Conservation (phyloP, 2,329 filamentous ascomycete species). For the Colletotrichum sublineola region DNA sequence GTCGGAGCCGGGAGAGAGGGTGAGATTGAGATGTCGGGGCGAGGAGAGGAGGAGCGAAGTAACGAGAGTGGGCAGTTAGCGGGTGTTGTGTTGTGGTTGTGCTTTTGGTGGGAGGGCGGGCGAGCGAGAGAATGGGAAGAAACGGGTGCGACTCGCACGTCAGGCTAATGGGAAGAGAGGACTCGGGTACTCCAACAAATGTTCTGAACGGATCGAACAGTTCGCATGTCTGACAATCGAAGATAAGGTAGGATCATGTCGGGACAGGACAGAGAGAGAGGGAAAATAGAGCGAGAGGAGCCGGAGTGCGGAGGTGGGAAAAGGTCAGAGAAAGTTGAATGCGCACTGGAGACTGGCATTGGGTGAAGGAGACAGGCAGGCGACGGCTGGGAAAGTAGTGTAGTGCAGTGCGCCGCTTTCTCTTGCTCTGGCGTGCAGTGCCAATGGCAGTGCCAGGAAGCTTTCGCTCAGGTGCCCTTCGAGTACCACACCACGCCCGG, state of each 20-base stretch:
- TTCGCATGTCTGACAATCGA: constrained; percentile 43
- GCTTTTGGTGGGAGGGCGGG: constrained; percentile 36
- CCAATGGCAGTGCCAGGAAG: constrained; percentile 1
- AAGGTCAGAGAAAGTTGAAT: constrained; percentile 36
- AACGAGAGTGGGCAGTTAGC: constrained; percentile 38
- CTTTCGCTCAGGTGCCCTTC: constrained; percentile 18
- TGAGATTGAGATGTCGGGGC: constrained; percentile 47
- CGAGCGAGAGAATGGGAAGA: constrained; percentile 36
- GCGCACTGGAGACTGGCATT: constrained; percentile 38
- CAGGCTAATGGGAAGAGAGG: constrained; percentile 41
- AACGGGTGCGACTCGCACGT: constrained; percentile 41
- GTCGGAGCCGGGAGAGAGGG: constrained; percentile 46
- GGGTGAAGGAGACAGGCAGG: constrained; percentile 38
- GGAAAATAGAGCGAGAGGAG: constrained; percentile 18
- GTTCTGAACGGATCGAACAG: constrained; percentile 37
- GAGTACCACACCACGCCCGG: constrained; percentile 1
- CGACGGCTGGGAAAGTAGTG: constrained; percentile 35
- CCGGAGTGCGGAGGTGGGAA: constrained; percentile 38
- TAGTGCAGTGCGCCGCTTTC: constrained; percentile 32
- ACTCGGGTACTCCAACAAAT: constrained; percentile 41
- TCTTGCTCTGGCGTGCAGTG: constrained; percentile 36
- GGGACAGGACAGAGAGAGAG: constrained; percentile 32
- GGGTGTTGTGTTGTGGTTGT: constrained; percentile 42
- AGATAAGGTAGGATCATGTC: constrained; percentile 40
- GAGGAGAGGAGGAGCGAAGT: constrained; percentile 43